A percentile compares a stretch with the other conserved stretches of the same genome.
phyloP scores from a whole-genome alignment of 495 filamentous ascomycete species.

The Penicillium taxi region DNA sequence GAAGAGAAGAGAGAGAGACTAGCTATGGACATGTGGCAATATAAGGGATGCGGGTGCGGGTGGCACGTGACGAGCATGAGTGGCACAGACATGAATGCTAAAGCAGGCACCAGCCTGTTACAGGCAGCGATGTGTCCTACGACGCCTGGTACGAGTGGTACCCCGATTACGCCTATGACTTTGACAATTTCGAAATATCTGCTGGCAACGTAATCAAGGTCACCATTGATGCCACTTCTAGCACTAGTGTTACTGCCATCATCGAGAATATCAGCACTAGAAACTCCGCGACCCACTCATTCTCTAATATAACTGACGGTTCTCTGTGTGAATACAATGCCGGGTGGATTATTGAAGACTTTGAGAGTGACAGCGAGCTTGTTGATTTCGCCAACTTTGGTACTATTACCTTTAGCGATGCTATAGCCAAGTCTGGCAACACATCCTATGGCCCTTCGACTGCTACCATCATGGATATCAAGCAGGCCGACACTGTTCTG shows the following conservation, averaged over 20 bases:
- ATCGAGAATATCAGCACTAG: slow-evolving; percentile 46
- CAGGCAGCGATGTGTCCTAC: slow-evolving; percentile 25
- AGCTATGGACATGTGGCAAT: no score
- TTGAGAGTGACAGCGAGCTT: slow-evolving; percentile 29
- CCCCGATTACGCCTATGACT: slow-evolving; percentile 46
- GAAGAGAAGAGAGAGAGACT: no score
- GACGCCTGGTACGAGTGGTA: slow-evolving; percentile 24
- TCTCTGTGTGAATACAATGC: slow-evolving; percentile 35
- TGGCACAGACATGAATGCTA: no score
- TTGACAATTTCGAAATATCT: slow-evolving; percentile 38
- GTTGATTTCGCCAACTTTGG: slow-evolving; percentile 50
- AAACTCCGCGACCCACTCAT: slow-evolving; percentile 38
- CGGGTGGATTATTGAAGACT: slow-evolving; percentile 59
- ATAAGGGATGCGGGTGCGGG: no score
- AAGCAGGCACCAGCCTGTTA: no score
- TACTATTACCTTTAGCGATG: slow-evolving; percentile 40
- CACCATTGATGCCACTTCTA: slow-evolving; percentile 39
- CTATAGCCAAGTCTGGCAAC: slow-evolving; percentile 22
- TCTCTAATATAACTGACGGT: slow-evolving; percentile 22
- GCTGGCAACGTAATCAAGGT: slow-evolving; percentile 47
- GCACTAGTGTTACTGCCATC: slow-evolving; percentile 37
- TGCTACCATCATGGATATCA: slow-evolving; percentile 41
- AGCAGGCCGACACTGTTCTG: slow-evolving; percentile 34
- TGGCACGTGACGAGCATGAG: no score
- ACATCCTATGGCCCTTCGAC: slow-evolving; percentile 26